Percentiles rank a stretch among this genome's conserved stretches.
phyloP scores from a whole-genome alignment of 2,329 filamentous ascomycete genomes.

The Aureobasidium leucospermi region DNA sequence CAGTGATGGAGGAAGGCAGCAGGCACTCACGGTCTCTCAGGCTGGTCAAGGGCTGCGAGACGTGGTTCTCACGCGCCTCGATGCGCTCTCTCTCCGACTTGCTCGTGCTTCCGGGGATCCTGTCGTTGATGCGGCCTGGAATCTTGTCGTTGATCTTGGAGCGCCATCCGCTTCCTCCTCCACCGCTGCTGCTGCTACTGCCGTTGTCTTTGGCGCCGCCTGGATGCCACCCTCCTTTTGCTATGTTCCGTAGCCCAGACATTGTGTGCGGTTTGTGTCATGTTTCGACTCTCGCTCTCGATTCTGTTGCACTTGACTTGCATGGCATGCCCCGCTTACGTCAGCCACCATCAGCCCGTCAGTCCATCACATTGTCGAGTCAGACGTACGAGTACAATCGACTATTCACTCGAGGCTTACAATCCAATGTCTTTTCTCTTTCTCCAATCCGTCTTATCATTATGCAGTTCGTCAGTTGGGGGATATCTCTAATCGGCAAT shows the following conservation, averaged over 20 bases:
- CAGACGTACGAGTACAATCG: too few relatives aligned
- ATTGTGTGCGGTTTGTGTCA: not conserved
- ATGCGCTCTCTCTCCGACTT: conserved; percentile 39
- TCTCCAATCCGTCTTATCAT: not conserved
- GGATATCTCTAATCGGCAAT: conserved; percentile 10
- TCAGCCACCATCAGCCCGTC: not conserved
- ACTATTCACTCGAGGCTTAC: not conserved
- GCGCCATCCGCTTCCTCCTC: conserved; percentile 15
- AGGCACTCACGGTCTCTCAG: conserved; percentile 56
- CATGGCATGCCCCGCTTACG: conserved; percentile 2
- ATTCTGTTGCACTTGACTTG: not conserved
- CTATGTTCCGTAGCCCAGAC: conserved; percentile 20
- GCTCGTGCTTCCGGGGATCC: conserved; percentile 40
- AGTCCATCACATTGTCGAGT: not conserved
- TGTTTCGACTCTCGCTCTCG: not conserved
- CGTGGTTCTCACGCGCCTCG: conserved; percentile 41
- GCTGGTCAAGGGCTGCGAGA: conserved; percentile 57
- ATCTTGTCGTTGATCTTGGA: conserved; percentile 43
- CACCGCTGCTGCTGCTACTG: conserved; percentile 23
- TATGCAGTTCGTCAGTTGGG: conserved; percentile 2
- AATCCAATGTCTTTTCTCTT: not conserved
- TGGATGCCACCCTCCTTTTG: conserved; percentile 45
- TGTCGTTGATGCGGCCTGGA: conserved; percentile 51
- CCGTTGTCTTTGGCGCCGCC: conserved; percentile 29
- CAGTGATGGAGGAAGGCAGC: too few relatives aligned